Evolutionary conservation across 179 eudicot species (phyloP), one percentile per base, ranked within the genome.

Genomic region (Silene noctiflora): DNA sequence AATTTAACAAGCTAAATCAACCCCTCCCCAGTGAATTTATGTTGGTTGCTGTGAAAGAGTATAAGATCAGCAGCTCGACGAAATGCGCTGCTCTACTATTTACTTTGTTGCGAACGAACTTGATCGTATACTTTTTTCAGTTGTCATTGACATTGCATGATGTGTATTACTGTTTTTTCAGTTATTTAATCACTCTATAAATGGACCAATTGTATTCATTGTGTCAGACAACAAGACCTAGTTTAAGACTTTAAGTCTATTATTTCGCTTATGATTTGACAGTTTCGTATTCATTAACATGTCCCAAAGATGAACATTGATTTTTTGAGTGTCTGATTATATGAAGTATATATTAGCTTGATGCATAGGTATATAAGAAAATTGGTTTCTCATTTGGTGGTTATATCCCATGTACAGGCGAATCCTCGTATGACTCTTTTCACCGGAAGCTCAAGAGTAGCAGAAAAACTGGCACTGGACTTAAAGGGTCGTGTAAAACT

Each of bases 361-460:
- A 69, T 20, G 12, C 58, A 51, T 51, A 60, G 21, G 24, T 22
- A 31, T 9, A 13, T 25, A 71, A 63, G 4, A 1, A 20, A 71
- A 12, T 72, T 8, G 67, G 39, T 22, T 60, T 27, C 51, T 77
- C 33, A 6, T 75, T 64, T 63, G 27, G 58, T n/a, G 72, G 44
- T 17, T n/a, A 42, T 67, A 58, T 71, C 17, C 44, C 17, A 14
- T 77, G 69, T 80, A 82, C 83, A 95, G 99, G 98, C 92, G 83
- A 91, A 91, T 68, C 99, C 99, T 71, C 89, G 98, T 31, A 95
- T 95, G 99, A 93, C 98, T 35, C 96, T 95, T 78, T 95, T 95
- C 75, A 95, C 99, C 6, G 99, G 99, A 55, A 95, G 99, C 82
- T 95, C 99, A 67, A 91, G 92, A 78, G 94, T 95, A n/a, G 99